Percentiles rank a stretch among this genome's conserved stretches.
These are phyloP conservation scores for Nicotiana attenuata DNA, from an alignment of 257 asterid genomes.

Conservation along the genomic window DNA sequence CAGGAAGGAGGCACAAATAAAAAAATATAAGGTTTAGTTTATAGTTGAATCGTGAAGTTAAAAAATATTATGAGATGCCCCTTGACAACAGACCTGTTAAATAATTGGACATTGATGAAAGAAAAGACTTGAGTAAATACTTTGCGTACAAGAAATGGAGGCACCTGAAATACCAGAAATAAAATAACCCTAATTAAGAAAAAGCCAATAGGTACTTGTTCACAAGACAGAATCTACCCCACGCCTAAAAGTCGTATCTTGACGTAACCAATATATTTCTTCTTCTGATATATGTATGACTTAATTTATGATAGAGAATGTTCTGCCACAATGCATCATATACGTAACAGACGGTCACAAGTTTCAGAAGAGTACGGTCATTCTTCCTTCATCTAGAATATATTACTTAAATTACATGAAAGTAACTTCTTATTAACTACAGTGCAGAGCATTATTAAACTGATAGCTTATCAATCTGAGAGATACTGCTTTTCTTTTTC, in stretches of 20 bases:
- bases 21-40: background rate
- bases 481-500: too few species aligned
- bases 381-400: background rate
- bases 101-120: slow-evolving; percentile 90
- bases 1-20: slow-evolving; percentile 15
- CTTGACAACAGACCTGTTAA: slow-evolving; percentile 65
- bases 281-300: background rate
- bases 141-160: slow-evolving; percentile 91
- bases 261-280: background rate
- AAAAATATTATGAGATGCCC: slow-evolving; percentile 8
- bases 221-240: background rate
- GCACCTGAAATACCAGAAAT: slow-evolving; percentile 55
- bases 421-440: background rate
- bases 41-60: background rate
- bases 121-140: slow-evolving; percentile 93
- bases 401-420: slow-evolving; percentile 1
- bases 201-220: background rate
- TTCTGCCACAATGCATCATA: background rate
- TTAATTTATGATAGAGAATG: background rate
- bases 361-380: background rate
- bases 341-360: background rate
- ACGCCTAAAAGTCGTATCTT: background rate
- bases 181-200: background rate
- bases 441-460: background rate
- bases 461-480: background rate